Base-by-base conservation (phyloP, 1,139 yeast species). In the Protomyces gravidus region DNA sequence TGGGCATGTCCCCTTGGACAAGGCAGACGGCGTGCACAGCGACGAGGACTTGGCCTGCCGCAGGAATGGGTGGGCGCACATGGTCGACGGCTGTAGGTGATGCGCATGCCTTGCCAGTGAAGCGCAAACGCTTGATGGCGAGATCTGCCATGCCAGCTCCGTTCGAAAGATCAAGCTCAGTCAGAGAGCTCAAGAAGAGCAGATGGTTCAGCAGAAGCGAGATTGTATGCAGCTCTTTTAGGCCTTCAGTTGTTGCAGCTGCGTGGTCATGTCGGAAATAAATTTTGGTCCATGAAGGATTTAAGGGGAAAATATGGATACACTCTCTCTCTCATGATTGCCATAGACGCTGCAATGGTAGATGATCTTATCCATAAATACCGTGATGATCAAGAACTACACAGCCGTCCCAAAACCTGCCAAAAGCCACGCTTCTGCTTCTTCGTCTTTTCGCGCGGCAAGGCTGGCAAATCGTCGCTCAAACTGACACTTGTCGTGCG, bases 21-120 rank as follows among this genome's bases (percentile, higher is more conserved):
- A 53, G 51, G 9, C 47, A 33, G 5, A 53, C 26, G 3, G 58
- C 58, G 23, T 53, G 58, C 11, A 46, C 28, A 15, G 47, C 51
- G 19, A 53, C 40, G 25, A 46, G 33, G 26, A 53, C 47, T 21
- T 46, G 39, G 15, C 58, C 58, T 5, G 50, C 36, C 6, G 46
- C 19, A n/a, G 42, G 42, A 9, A 23, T n/a, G 19, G 42, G 42
- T 17, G 17, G 11, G 42, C 21, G 21, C 3, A n/a, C 42, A 11
- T 15, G 42, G 11, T n/a, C 23, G 42, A 36, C 17, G 5, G 42
- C 17, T 19, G 21, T n/a, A 13, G 32, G 13, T 9, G 32, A 28
- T 9, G 32, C 32, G 32, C 32, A 9, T 28, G 32, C 6, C 17
- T 36, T 15, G 21, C 19, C 19, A 15, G 42, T 15, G 23, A 9